Base-by-base conservation (phyloP, 176 grass and related monocot genomes). In the Triticum dicoccoides region DNA sequence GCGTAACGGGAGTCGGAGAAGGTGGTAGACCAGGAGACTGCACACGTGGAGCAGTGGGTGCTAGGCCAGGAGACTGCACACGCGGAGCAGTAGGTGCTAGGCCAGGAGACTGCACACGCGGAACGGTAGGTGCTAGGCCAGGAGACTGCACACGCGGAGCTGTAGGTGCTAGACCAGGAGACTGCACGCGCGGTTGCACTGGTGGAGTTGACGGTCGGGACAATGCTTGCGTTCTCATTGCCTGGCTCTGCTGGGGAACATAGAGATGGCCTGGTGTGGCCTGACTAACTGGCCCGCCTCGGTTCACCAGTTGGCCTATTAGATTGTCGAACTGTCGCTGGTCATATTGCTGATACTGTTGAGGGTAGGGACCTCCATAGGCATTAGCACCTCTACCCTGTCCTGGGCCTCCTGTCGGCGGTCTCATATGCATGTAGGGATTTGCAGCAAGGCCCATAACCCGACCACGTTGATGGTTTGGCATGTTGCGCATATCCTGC, bases 381-480 rank as follows among this genome's bases (percentile, higher is more conserved):
- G 86, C 33, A 69, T 73, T 86, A 35, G 14, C 64, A 80, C 71
- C 91, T 91, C 81, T 83, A 72, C 69, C 42, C 39, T 95, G 93
- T 32, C 62, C 84, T 33, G 34, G 54, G 23, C 24, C 37, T 49
- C 62, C 84, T 25, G 73, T 30, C 6, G 80, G 58, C 13, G 69
- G 30, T 33, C 39, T 83, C 80, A 39, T 61, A 52, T 77, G 51
- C 66, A 63, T 81, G 13, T 62, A 47, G 32, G 73, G 75, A 76
- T 62, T 39, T 21, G 77, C 62, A 81, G 84, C 65, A 76, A 86
- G 58, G 39, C 87, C 87, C 69, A 34, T 44, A 51, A 73, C 44
- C 33, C 64, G 83, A 11, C 76, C 79, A 6, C 64, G 82, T 42
- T 24, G 56, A 83, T 84, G 32, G 67, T 39, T 90, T 33, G 86